A percentile compares a stretch with the other conserved stretches of the same genome.
phyloP scores from a whole-genome alignment of 257 asterid genomes.

The Lycium barbarum region DNA sequence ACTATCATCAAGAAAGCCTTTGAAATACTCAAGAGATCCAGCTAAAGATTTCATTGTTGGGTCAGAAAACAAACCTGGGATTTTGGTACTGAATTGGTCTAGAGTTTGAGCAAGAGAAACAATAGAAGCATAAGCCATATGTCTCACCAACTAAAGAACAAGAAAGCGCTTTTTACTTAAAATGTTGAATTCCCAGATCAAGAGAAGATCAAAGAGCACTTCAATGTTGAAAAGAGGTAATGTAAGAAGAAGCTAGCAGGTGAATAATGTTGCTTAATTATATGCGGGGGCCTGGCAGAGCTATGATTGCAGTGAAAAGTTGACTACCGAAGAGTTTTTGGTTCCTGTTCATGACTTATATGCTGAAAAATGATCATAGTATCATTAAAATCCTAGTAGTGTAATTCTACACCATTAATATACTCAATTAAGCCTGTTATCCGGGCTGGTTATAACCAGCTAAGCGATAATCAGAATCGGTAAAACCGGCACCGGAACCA shows the following conservation, averaged over 20 bases:
- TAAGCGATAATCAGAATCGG: too few species aligned
- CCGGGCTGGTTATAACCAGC: too few species aligned
- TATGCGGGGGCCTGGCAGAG: not conserved
- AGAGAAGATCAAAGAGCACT: not conserved
- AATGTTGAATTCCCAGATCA: not conserved
- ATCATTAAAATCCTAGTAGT: not conserved
- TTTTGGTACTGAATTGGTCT: not conserved
- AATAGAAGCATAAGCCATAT: conserved; percentile 28
- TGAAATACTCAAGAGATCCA: conserved; percentile 15
- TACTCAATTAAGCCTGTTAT: too few species aligned
- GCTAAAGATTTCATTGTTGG: conserved; percentile 1
- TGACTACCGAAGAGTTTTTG: not conserved
- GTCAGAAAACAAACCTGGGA: conserved; percentile 23
- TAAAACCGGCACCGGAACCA: too few species aligned
- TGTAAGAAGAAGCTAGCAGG: not conserved
- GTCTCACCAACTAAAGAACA: not conserved
- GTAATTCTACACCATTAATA: not conserved
- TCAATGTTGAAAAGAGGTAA: not conserved
- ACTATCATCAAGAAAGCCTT: conserved; percentile 6
- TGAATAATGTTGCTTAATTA: not conserved
- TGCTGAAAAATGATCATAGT: too few species aligned
- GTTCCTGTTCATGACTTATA: not conserved
- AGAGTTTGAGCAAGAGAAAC: conserved; percentile 22
- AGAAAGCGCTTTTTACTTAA: not conserved
- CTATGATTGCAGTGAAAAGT: not conserved